phyloP scores from a whole-genome alignment of 371 early-diverging fungal genomes.

The Zopfochytrium polystomum region DNA sequence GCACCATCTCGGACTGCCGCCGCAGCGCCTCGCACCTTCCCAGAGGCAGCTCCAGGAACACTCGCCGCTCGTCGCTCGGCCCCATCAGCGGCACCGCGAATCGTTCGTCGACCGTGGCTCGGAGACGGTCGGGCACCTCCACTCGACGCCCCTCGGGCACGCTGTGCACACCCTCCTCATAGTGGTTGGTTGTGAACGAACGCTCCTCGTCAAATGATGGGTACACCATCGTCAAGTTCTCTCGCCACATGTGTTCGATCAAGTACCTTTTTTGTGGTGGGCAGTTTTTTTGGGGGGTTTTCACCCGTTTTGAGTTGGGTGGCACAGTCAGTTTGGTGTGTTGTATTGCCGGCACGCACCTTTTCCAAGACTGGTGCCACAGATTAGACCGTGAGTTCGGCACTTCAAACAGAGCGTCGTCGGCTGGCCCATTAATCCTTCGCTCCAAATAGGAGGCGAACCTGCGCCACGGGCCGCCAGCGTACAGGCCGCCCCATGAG shows the following conservation, averaged over 20 bases:
- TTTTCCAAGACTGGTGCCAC: constrained; percentile 37
- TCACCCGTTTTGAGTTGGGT: too few species aligned
- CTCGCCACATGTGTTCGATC: constrained; percentile 32
- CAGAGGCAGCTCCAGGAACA: constrained; percentile 4
- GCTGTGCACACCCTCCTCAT: constrained; percentile 36
- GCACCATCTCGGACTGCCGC: neutral
- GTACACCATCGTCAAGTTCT: constrained; percentile 24
- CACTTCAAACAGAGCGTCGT: constrained; percentile 3
- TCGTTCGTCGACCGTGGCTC: constrained; percentile 18
- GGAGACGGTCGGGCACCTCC: constrained; percentile 19
- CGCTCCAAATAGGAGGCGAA: constrained; percentile 21
- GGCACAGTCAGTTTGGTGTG: neutral
- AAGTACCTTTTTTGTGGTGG: constrained; percentile 15
- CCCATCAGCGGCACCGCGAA: constrained; percentile 32
- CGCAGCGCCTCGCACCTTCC: neutral
- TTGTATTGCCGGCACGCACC: constrained; percentile 3
- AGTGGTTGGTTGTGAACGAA: constrained; percentile 38
- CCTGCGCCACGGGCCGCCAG: constrained; percentile 15
- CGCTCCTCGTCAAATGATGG: constrained; percentile 28
- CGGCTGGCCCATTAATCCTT: constrained; percentile 2
- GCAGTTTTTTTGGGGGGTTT: neutral
- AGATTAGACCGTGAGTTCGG: constrained; percentile 22
- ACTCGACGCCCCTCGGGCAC: constrained; percentile 21
- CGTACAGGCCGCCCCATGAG: constrained; percentile 36
- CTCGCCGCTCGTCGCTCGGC: neutral